Evolutionary conservation across 208 protist species (phyloP).

Genomic region (Entamoeba invadens): DNA sequence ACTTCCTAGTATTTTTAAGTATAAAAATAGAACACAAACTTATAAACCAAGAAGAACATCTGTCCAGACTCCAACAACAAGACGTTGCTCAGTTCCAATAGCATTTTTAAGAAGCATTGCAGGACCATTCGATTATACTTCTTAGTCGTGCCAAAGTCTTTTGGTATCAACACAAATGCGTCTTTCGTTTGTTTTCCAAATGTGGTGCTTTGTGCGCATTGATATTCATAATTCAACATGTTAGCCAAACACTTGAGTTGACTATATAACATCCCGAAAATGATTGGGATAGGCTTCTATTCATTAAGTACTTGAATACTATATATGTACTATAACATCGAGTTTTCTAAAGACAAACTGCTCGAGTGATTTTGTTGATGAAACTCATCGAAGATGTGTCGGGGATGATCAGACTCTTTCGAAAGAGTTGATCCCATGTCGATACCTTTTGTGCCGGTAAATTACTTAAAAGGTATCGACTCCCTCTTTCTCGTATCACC

Average conservation of each 20-base stretch:
- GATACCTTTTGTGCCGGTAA: neutral
- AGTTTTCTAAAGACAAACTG: too few species aligned
- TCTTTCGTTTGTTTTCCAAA: neutral
- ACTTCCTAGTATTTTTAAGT: too few species aligned
- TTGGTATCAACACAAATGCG: neutral
- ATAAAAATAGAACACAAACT: too few species aligned
- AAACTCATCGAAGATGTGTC: neutral
- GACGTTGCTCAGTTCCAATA: neutral
- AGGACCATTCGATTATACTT: neutral
- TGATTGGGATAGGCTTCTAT: neutral
- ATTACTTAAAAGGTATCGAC: too few species aligned
- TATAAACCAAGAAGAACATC: neutral
- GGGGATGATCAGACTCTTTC: neutral
- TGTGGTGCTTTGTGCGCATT: neutral
- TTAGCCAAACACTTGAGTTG: neutral
- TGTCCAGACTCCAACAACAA: neutral
- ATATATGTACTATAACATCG: too few species aligned
- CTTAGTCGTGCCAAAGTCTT: too few species aligned
- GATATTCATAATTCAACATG: neutral
- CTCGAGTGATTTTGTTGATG: neutral
- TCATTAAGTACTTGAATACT: too few species aligned
- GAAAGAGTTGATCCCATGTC: neutral
- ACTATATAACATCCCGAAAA: neutral
- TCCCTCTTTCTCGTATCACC: too few species aligned
- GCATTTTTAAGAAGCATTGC: neutral